Evolutionary conservation across 2,329 filamentous ascomycete species (phyloP), one percentile per base, ranked within the genome.

Genomic region (Aspergillus awamori): DNA sequence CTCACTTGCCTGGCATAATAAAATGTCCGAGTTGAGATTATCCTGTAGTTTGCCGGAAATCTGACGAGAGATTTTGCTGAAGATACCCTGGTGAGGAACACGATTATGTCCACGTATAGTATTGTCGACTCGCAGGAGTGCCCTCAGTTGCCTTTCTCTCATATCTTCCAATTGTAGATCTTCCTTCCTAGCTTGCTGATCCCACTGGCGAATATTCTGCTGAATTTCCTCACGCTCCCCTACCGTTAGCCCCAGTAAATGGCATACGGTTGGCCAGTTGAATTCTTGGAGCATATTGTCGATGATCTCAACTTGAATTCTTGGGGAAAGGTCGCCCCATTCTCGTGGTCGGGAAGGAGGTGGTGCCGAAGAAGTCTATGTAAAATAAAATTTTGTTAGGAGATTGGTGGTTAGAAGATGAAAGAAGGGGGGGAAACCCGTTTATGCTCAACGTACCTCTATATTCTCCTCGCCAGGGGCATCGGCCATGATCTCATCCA

Each of bases 261-360:
- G 53, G 39, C 64, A 68, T 22, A 69, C 65, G 2, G 55, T 63
- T 15, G 55, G 26, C 68, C 70, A 74, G 6, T 38, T 63, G 39
- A 69, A 60, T 3, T 48, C 26, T 13, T 67, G 59, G 24, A 72
- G 54, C 28, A 78, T 65, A 52, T 77, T 78, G 10, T 69, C 62
- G 17, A 72, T 59, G 13, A 79, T 78, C 54, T 79, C 76, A 3
- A 72, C 67, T 58, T 74, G 73, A 20, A 79, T 64, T 4, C 64
- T 66, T 15, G 62, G 64, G 15, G 68, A 65, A 5, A 79, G 62
- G 39, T 78, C 74, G 20, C 49, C 57, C 77, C 77, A 79, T 54
- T 66, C 41, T 8, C 71, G 70, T 33, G 68, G 51, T 4, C 55
- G 43, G 8, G 62, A 60, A 52, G 65, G 26, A 28, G 10, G 28